Evolutionary conservation across 2,329 filamentous ascomycete genomes (phyloP).

Genomic region (Fonsecaea pugnacius): DNA sequence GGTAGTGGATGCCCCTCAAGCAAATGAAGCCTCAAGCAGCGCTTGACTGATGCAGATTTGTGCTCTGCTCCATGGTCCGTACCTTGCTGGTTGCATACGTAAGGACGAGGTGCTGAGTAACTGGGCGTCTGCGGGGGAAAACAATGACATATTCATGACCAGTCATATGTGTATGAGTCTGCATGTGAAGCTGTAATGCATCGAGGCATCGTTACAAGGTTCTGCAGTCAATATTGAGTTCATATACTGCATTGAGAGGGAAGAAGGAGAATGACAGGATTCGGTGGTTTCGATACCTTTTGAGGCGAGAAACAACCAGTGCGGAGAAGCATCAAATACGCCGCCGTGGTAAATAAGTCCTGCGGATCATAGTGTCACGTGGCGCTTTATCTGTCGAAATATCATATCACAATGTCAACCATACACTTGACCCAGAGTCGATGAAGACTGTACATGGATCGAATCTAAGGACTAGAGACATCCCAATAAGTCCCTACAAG

Average conservation of each 20-base stretch:
- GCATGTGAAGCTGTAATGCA: neutral
- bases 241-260: neutral
- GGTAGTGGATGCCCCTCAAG: neutral
- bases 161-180: neutral
- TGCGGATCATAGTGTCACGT: neutral
- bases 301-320: neutral
- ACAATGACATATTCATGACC: neutral
- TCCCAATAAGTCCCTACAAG: neutral
- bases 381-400: neutral
- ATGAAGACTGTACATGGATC: neutral
- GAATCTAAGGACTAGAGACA: neutral
- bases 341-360: neutral
- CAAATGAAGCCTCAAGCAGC: conserved; percentile 15
- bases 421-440: neutral
- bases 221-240: neutral
- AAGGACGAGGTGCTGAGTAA: conserved; percentile 19
- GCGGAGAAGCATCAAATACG: neutral
- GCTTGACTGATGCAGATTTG: conserved; percentile 14
- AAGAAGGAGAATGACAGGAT: neutral
- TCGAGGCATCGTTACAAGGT: neutral
- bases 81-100: conserved; percentile 10
- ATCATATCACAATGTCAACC: neutral
- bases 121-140: conserved; percentile 6
- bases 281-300: neutral
- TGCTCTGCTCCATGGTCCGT: neutral